Base-by-base conservation (phyloP, 306 rosid species). In the Sicyos baderoa region DNA sequence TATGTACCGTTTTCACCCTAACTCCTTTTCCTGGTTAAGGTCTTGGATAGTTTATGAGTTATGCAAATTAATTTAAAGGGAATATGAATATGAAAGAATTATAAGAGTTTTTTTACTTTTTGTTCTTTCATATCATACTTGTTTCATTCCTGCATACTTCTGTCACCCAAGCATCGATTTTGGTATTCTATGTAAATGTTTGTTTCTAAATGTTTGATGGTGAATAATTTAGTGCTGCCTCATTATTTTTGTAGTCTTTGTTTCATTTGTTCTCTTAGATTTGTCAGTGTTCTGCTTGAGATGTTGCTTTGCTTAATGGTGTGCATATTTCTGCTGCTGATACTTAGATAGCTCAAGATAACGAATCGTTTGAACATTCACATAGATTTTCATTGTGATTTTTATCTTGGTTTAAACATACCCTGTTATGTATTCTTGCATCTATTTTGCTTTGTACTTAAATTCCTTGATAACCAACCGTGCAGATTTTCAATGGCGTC, bases 401-500 rank as follows among this genome's bases (percentile, higher is more conserved):
- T 45, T 9, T 45, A 65, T 11, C 0, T 45, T 17, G 53, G 10
- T 42, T 45, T 4, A 6, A 11, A 4, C 6, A 6, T 2, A 42
- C 70, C 12, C 10, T 12, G 0, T 8, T 18, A 62, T 66, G 4
- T 7, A 0, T 22, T 22, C 37, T 22, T 47, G 58, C 23, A 25
- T 15, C 9, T 37, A 4, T 6, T 44, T 9, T 44, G 48, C 9
- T 44, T 25, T 58, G 3, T 49, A 19, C 17, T 13, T 29, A 15
- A 29, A 25, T 3, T 25, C 2, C 44, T 74, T 13, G 12, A n/a
- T 77, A 45, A 47, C 42, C 14, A 22, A 42, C 1, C 11, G 45
- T 32, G 17, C 82, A 91, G 95, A 84, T 91, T 19, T 91, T 91
- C 81, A 89, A 91, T 55, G 96, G 97, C 51, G 97, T 91, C 9